Evolutionary conservation across 2,329 filamentous ascomycete genomes (phyloP), one percentile per base, ranked within the genome.

Genomic region (Rhynchosporium agropyri): DNA sequence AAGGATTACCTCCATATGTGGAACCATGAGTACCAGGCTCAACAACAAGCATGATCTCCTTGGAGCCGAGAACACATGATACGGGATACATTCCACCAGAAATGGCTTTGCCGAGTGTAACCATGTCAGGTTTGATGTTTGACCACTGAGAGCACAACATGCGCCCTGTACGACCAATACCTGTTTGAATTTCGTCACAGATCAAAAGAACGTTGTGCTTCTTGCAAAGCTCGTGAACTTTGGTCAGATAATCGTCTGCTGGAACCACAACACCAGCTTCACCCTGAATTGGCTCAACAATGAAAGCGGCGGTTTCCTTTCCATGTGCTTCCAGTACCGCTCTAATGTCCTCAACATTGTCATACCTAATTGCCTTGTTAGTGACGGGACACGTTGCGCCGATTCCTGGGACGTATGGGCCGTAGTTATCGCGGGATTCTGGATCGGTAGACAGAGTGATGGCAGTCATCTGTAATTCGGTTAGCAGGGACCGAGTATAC

Each of bases 41-140:
- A 67, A 99, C 83, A 9, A 94, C 95, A 69, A 97, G 84, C 93
- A 99, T 97, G 67, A 98, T 83, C 62, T 97, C 93, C 79, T 89
- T 92, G 72, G 88, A 88, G 66, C 90, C 89, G 58, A 99, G 83
- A 55, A 99, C 93, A 72, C 89, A 92, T 65, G 92, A 97, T 63
- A 99, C 95, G n/a, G 95, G 95, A 79, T 99, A 99, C 89, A 98
- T 95, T 77, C 95, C 95, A 67, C 95, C 95, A 40, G 92, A 97
- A 76, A 99, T 97, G 70, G 95, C 95, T 81, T 99, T 99, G 74
- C 95, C 95, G 40, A 99, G 87, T 54, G 96, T 89, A 29, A 99
- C 89, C 73, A 99, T 84, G 76, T 99, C 95, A 45, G 94, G 95
- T 81, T 94, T 96, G 81, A 99, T 92, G 70, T 89, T 90, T 62